A percentile compares a stretch with the other conserved stretches of the same genome.
phyloP scores from a whole-genome alignment of 352 stramenopile species.

The Pythium rishiriense region DNA sequence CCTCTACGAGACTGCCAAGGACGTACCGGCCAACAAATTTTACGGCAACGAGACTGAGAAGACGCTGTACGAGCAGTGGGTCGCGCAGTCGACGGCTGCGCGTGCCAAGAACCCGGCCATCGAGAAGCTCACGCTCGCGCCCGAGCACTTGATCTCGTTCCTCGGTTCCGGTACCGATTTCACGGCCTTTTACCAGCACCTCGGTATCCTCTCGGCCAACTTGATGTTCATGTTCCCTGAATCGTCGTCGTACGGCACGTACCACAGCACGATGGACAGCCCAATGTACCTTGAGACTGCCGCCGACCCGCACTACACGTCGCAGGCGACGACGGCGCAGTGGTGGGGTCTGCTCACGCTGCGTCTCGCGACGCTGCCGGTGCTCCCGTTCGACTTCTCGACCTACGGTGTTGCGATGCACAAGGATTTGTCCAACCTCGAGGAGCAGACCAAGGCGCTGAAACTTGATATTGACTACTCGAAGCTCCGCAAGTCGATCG shows the following conservation, averaged over 20 bases:
- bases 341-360: slow-evolving; percentile 44
- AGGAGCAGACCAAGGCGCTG: slow-evolving; percentile 11
- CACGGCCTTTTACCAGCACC: slow-evolving; percentile 84
- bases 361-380: slow-evolving; percentile 30
- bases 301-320: slow-evolving; percentile 43
- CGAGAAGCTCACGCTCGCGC: slow-evolving; percentile 40
- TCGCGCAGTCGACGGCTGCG: slow-evolving; percentile 9
- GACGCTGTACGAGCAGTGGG: slow-evolving; percentile 49
- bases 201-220: slow-evolving; percentile 85
- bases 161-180: slow-evolving; percentile 75
- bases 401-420: slow-evolving; percentile 32
- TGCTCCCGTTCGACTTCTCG: slow-evolving; percentile 28
- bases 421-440: slow-evolving; percentile 27
- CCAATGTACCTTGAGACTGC: slow-evolving; percentile 56
- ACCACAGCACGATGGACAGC: slow-evolving; percentile 82
- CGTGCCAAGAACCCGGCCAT: slow-evolving; percentile 8
- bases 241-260: slow-evolving; percentile 53
- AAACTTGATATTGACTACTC: slow-evolving; percentile 8
- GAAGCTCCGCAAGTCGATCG: slow-evolving; percentile 6
- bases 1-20: slow-evolving; percentile 42
- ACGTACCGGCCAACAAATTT: slow-evolving; percentile 57
- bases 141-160: slow-evolving; percentile 56
- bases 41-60: slow-evolving; percentile 25
- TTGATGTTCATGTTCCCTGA: slow-evolving; percentile 45
- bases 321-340: slow-evolving; percentile 34